These are phyloP conservation scores for Cyphellophora europaea DNA, from an alignment of 2,329 filamentous ascomycete genomes.

Conservation along the genomic window DNA sequence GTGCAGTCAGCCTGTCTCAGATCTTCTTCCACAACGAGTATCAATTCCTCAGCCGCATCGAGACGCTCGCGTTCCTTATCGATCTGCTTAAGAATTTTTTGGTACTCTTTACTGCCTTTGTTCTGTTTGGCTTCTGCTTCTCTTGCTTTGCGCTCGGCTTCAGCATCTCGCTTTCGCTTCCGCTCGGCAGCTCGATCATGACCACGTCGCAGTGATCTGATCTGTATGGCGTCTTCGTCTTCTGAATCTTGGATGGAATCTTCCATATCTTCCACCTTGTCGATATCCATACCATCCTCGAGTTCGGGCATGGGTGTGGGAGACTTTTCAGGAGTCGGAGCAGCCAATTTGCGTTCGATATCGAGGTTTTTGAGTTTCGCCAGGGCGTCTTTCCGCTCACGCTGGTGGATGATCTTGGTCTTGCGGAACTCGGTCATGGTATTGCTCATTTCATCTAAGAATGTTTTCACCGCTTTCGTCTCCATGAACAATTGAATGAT, in stretches of 20 bases:
- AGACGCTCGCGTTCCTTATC: conserved; percentile 76
- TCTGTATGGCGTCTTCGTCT: conserved; percentile 52
- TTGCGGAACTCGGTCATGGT: conserved; percentile 94
- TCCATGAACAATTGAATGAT: conserved; percentile 77
- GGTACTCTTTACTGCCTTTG: conserved; percentile 80
- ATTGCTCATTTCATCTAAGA: conserved; percentile 85
- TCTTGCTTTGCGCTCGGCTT: conserved; percentile 60
- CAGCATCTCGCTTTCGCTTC: conserved; percentile 67
- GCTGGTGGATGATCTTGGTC: conserved; percentile 87
- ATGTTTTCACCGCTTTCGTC: conserved; percentile 76
- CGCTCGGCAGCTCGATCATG: conserved; percentile 62
- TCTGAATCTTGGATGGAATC: conserved; percentile 47
- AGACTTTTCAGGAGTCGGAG: conserved; percentile 35
- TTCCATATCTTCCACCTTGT: conserved; percentile 39
- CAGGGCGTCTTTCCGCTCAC: conserved; percentile 56
- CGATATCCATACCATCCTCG: conserved; percentile 51
- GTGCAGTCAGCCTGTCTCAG: conserved; percentile 89
- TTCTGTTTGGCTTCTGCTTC: conserved; percentile 56
- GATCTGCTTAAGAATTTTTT: conserved; percentile 79
- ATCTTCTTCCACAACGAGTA: conserved; percentile 79
- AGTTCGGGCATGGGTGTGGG: conserved; percentile 33
- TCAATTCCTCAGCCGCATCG: conserved; percentile 73
- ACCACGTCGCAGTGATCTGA: conserved; percentile 51
- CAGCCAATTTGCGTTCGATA: conserved; percentile 37
- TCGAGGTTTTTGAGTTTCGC: conserved; percentile 37